These are phyloP conservation scores for Paramecium octaurelia DNA, from an alignment of 73 alveolate genomes.

Conservation along the genomic window DNA sequence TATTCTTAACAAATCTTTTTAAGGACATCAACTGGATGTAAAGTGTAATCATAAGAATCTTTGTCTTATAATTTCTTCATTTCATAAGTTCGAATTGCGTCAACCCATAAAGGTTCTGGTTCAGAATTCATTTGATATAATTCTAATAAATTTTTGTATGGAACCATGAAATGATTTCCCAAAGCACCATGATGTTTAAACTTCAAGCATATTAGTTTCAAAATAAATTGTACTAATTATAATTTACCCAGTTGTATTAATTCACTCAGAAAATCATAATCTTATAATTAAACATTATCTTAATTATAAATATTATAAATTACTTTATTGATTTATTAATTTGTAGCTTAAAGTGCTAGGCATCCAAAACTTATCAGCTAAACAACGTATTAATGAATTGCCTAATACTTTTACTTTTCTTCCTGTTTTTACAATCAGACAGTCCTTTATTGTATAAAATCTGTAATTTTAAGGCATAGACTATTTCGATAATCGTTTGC, in stretches of 20 bases:
- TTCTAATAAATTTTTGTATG: conserved; percentile 28
- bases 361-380: conserved; percentile 35
- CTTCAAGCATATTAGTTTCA: not conserved
- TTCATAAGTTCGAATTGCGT: not conserved
- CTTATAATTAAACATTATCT: conserved; percentile 13
- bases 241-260: not conserved
- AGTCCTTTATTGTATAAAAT: not conserved
- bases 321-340: not conserved
- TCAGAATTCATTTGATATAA: not conserved
- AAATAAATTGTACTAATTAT: not conserved
- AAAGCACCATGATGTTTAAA: conserved; percentile 34
- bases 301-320: not conserved
- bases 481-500: not conserved
- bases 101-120: conserved; percentile 14
- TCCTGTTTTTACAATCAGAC: not conserved
- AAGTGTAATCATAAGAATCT: not conserved
- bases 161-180: conserved; percentile 18
- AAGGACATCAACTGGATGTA: not conserved
- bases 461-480: not conserved
- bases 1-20: not conserved
- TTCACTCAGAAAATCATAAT: conserved; percentile 10
- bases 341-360: not conserved
- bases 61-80: not conserved
- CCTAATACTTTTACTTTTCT: not conserved
- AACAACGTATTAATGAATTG: not conserved